Evolutionary conservation across 1,139 yeast genomes (phyloP), one percentile per base, ranked within the genome.

Genomic region (Taiozyma sp.): DNA sequence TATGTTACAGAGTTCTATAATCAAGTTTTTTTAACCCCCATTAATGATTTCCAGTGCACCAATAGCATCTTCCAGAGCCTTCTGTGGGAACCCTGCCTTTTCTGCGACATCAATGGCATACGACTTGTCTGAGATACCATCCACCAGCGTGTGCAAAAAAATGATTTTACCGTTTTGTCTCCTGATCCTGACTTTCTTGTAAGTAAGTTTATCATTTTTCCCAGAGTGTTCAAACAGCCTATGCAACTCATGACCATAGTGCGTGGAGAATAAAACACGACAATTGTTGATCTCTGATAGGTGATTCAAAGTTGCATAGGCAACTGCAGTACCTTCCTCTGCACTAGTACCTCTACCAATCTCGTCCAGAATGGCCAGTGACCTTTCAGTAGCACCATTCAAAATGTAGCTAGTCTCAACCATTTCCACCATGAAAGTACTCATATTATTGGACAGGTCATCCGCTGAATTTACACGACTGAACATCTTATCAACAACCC

Each of bases 391-490:
- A 1, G 98, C 96, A 54, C 87, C 81, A 46, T 79, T 75, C 50
- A 93, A 69, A 40, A 93, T 91, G 55, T 80, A 77, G 28, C 96
- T 85, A 0, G 97, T 89, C 64, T 93, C 99, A n/a, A 89, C 80
- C 98, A 93, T 92, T 62, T 93, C 98, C 16, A 92, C 96, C 98
- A 93, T 91, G 63, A 93, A 93, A 0, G 99, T 92, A 57, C 96
- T 88, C 68, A 91, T 77, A 58, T 92, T 95, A 53, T 89, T 82
- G 64, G 78, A 90, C 39, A 93, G 72, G 63, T 92, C 96, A 68
- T 93, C 99, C 0, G 95, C 89, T 0, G 97, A 91, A 0, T 97
- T 97, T 29, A 87, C 84, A 43, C 99, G 74, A 39, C 97, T 90
- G 64, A 89, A 92, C 2, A 93, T 79, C 57, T 83, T 84, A 67